A percentile compares a stretch with the other conserved stretches of the same genome.
phyloP scores from a whole-genome alignment of 2,329 filamentous ascomycete species.

The Venturia aucupariae region DNA sequence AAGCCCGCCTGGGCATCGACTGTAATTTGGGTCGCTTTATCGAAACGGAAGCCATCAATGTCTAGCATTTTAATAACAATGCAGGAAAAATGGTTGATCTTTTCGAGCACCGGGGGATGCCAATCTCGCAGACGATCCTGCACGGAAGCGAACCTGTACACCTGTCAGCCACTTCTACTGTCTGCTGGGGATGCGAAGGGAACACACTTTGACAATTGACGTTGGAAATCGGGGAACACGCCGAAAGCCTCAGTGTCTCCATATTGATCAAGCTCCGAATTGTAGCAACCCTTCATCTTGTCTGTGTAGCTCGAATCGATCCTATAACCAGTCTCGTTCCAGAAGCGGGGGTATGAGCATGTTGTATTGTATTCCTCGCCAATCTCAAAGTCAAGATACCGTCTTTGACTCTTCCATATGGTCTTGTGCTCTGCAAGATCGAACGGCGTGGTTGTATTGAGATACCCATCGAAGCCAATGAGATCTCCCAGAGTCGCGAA shows the following conservation, averaged over 20 bases:
- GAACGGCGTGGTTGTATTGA: constrained; percentile 50
- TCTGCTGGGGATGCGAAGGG: no score
- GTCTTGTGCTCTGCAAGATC: constrained; percentile 45
- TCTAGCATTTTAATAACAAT: constrained; percentile 51
- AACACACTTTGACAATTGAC: constrained; percentile 51
- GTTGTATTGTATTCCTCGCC: constrained; percentile 44
- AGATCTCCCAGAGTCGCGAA: constrained; percentile 45
- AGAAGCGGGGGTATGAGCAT: constrained; percentile 52
- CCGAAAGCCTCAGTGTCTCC: constrained; percentile 56
- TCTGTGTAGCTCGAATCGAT: constrained; percentile 33
- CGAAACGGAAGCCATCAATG: constrained; percentile 55
- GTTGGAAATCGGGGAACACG: constrained; percentile 52
- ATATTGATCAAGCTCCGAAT: constrained; percentile 55
- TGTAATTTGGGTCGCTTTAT: constrained; percentile 56
- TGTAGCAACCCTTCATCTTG: constrained; percentile 45
- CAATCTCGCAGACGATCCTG: constrained; percentile 57
- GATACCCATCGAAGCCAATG: constrained; percentile 50
- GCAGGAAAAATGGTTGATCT: constrained; percentile 51
- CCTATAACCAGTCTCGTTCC: constrained; percentile 43
- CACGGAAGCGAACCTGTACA: constrained; percentile 42
- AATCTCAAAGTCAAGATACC: constrained; percentile 49
- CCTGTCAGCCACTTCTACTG: neutral
- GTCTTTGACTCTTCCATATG: constrained; percentile 43
- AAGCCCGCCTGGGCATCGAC: constrained; percentile 45
- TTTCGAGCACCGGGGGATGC: constrained; percentile 46